Evolutionary conservation across 2,329 filamentous ascomycete genomes (phyloP), one percentile per base, ranked within the genome.

Genomic region (Fusarium siculi): DNA sequence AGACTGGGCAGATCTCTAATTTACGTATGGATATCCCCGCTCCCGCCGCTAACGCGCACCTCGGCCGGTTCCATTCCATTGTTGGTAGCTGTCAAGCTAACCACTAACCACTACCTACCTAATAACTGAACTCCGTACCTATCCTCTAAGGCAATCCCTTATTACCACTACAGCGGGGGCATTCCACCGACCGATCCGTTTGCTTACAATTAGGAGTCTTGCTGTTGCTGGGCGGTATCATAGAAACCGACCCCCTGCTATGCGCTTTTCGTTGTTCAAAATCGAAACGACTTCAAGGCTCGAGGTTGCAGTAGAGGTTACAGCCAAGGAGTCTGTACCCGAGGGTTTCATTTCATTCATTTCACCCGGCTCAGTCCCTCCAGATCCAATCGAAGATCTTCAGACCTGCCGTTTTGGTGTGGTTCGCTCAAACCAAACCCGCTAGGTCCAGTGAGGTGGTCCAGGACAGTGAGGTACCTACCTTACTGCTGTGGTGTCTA

Each of bases 41-140:
- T 71, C 37, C 70, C 70, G 70, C 71, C 71, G 71, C 71, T 65
- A 74, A 71, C 39, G 56, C 70, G 28, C 52, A 63, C 42, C 63
- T 74, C 52, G 58, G 63, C 71, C 62, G 52, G 65, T 58, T 69
- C 66, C 58, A 53, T 40, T 56, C 30, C 50, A 34, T 55, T 25
- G 28, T 43, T 36, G 23, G 47, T 54, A 63, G 42, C 64, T 66
- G 58, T 54, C 44, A 53, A 68, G 63, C 66, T 21, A 56, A 40
- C 66, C 30, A 58, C 54, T 53, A 15, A 52, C n/a, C 19, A 47
- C 28, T 21, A 30, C 11, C 19, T 40, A 40, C 40, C 21, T 44
- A 58, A 55, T 39, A 39, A 53, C 23, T 53, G 34, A 39, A 53
- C 34, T 37, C 42, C 46, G 36, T 52, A n/a, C n/a, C n/a, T n/a